A percentile compares a stretch with the other conserved stretches of the same genome.
Conservation (phyloP, 495 filamentous ascomycete species). For the Hyphodiscus hymeniophilus region DNA sequence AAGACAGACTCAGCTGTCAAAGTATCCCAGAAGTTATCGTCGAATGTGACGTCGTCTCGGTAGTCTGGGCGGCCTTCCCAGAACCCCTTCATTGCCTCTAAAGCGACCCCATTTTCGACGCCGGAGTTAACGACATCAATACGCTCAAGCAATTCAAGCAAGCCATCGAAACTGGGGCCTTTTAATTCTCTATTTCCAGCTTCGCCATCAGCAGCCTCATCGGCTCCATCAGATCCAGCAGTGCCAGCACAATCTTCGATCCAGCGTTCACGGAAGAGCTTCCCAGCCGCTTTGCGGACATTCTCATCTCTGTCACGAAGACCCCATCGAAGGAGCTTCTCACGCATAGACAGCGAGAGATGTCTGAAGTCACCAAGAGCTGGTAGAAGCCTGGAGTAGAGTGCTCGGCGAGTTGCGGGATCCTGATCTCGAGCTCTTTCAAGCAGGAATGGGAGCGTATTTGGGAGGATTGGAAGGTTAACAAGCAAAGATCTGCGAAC, state of each 20-base stretch:
- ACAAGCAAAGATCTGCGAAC: slow-evolving; percentile 81
- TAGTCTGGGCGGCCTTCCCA: slow-evolving; percentile 94
- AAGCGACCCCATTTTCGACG: slow-evolving; percentile 77
- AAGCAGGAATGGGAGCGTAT: slow-evolving; percentile 82
- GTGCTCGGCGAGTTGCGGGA: slow-evolving; percentile 65
- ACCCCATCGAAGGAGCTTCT: slow-evolving; percentile 94
- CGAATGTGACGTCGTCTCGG: slow-evolving; percentile 68
- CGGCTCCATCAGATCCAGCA: slow-evolving; percentile 33
- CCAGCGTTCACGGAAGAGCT: slow-evolving; percentile 90
- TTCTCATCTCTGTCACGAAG: slow-evolving; percentile 90
- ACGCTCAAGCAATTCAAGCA: slow-evolving; percentile 86
- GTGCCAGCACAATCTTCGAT: slow-evolving; percentile 84
- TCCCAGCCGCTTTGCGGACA: slow-evolving; percentile 82
- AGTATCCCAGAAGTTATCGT: slow-evolving; percentile 80
- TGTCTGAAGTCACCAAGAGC: slow-evolving; percentile 93
- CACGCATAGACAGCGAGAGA: slow-evolving; percentile 87
- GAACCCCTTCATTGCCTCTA: slow-evolving; percentile 90
- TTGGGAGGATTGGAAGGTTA: slow-evolving; percentile 73
- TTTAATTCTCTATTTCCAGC: slow-evolving; percentile 39
- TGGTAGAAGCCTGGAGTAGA: slow-evolving; percentile 84
- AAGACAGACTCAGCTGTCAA: slow-evolving; percentile 82
- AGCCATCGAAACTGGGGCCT: slow-evolving; percentile 59
- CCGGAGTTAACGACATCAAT: slow-evolving; percentile 90
- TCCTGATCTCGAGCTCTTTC: slow-evolving; percentile 89
- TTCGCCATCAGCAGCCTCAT: slow-evolving; percentile 32